These are phyloP conservation scores for Eucalyptus sp. DNA, from an alignment of 345 rosid genomes.

Conservation along the genomic window DNA sequence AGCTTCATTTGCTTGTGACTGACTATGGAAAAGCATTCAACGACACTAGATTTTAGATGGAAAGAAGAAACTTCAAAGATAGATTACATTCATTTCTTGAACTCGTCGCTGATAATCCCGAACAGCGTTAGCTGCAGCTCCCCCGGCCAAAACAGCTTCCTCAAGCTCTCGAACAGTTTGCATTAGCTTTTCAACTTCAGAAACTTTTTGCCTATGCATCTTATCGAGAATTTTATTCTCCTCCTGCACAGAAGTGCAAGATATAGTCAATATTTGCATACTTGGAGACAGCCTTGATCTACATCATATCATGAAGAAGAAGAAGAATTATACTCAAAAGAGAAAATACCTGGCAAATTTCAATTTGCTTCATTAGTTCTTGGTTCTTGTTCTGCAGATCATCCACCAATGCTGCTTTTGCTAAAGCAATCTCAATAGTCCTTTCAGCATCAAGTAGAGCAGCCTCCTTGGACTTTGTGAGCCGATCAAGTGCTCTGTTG, in stretches of 20 bases:
- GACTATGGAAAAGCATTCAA: neutral
- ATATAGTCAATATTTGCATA: neutral
- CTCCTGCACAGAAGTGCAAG: conserved; percentile 9
- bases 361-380: conserved; percentile 42
- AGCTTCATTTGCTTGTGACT: neutral
- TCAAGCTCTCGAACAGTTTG: conserved; percentile 44
- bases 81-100: conserved; percentile 32
- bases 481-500: conserved; percentile 34
- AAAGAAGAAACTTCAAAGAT: neutral
- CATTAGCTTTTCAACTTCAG: conserved; percentile 45
- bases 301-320: neutral
- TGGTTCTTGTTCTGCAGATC: conserved; percentile 44
- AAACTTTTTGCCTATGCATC: conserved; percentile 39
- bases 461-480: conserved; percentile 42
- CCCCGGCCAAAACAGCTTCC: conserved; percentile 44
- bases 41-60: neutral
- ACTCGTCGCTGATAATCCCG: conserved; percentile 36
- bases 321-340: neutral
- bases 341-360: conserved; percentile 32
- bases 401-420: conserved; percentile 41
- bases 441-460: conserved; percentile 44
- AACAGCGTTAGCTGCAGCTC: conserved; percentile 45
- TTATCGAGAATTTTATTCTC: conserved; percentile 40
- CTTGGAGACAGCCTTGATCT: neutral
- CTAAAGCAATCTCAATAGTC: conserved; percentile 33